Percentiles rank a stretch among this genome's conserved stretches.
Conservation (phyloP, 2,329 filamentous ascomycete genomes). For the Fusarium sp. region DNA sequence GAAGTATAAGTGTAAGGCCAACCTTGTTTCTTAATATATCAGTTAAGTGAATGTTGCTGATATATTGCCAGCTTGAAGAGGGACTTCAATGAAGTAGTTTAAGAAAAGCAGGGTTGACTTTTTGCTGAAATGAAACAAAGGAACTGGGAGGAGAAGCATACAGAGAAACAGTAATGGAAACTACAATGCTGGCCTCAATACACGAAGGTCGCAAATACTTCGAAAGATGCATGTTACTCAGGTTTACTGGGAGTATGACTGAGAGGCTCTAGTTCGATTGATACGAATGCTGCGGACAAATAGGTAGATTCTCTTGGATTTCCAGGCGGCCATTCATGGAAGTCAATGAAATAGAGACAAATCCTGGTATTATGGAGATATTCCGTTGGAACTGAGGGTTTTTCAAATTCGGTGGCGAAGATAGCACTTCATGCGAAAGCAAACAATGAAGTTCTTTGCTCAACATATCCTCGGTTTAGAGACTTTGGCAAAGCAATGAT, state of each 20-base stretch:
- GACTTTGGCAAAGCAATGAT: neutral
- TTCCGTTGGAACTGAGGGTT: rapidly evolving
- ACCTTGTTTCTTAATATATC: neutral
- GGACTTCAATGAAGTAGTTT: neutral
- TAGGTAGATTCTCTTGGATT: too few relatives aligned
- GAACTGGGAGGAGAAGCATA: neutral
- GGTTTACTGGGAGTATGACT: too few relatives aligned
- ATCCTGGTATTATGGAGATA: rapidly evolving
- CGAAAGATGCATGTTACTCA: rapidly evolving
- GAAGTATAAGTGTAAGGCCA: too few relatives aligned
- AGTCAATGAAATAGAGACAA: too few relatives aligned
- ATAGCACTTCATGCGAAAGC: too few relatives aligned
- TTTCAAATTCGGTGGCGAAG: neutral
- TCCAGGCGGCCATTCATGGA: rapidly evolving
- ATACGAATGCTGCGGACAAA: neutral
- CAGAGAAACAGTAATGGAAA: neutral
- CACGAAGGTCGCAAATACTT: rapidly evolving
- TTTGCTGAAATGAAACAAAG: neutral
- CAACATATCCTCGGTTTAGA: too few relatives aligned
- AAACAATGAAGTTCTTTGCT: neutral
- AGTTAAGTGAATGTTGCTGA: neutral
- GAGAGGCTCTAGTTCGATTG: neutral
- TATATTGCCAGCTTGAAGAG: neutral
- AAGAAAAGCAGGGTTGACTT: rapidly evolving
- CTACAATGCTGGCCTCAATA: neutral